phyloP scores from a whole-genome alignment of 352 stramenopile genomes.

The Phytophthora foliorum region DNA sequence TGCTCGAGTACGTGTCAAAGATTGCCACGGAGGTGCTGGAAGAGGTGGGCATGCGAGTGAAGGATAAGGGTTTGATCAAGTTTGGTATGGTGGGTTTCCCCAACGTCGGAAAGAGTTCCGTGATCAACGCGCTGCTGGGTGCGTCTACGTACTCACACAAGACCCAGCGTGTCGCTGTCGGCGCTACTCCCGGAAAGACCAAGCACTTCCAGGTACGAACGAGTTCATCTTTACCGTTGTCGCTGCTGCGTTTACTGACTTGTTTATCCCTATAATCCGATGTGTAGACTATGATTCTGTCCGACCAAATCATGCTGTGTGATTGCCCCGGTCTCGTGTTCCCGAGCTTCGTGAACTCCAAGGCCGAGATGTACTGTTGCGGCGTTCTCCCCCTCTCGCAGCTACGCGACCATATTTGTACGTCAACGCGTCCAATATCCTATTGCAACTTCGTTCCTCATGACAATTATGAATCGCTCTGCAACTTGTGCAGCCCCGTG shows the following conservation, averaged over 20 bases:
- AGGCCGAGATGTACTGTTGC: slow-evolving; percentile 99
- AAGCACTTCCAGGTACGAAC: slow-evolving; percentile 98
- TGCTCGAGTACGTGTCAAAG: slow-evolving; percentile 75
- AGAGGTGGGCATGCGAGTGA: slow-evolving; percentile 71
- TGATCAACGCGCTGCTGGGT: slow-evolving; percentile 99
- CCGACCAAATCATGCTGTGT: slow-evolving; percentile 98
- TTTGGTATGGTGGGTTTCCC: slow-evolving; percentile 99
- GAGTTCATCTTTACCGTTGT: background rate
- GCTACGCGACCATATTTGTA: slow-evolving; percentile 95
- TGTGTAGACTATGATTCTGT: slow-evolving; percentile 95
- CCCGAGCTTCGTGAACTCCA: slow-evolving; percentile 98
- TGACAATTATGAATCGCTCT: slow-evolving; percentile 19
- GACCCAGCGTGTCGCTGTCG: slow-evolving; percentile 97
- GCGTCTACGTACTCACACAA: slow-evolving; percentile 96
- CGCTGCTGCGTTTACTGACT: slow-evolving; percentile 2
- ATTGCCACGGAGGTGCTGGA: slow-evolving; percentile 66
- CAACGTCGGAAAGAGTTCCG: slow-evolving; percentile 99
- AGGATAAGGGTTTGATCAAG: slow-evolving; percentile 89
- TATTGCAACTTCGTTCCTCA: background rate
- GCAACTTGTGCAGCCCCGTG: slow-evolving; percentile 77
- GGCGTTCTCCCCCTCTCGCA: slow-evolving; percentile 99
- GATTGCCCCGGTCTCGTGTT: slow-evolving; percentile 99
- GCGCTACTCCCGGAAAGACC: slow-evolving; percentile 98
- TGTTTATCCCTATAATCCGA: slow-evolving; percentile 1
- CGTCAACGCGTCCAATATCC: slow-evolving; percentile 7